Base-by-base conservation (phyloP, 208 protist species). In the Acanthamoeba castellanii region DNA sequence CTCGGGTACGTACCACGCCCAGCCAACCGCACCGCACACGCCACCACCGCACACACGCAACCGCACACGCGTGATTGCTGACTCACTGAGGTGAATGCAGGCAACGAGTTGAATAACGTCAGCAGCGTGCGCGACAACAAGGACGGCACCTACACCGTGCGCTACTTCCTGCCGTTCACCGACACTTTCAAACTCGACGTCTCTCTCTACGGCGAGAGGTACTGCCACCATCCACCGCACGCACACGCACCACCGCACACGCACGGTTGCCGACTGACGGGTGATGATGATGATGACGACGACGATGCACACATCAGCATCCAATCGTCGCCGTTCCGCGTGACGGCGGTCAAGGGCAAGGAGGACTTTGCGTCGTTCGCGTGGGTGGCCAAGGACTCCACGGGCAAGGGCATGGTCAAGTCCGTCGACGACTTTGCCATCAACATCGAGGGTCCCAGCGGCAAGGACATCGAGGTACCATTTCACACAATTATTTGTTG, bases 141-240 rank as follows among this genome's bases (percentile, higher is more conserved):
- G 1, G 95, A 97, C 37, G 96, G 96, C 95, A 97, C 96, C 18
- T 97, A 97, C 94, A 94, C 61, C 42, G 96, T 96, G 25, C 18
- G 37, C 2, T 97, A 97, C 42, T 94, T 84, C 52, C 96, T 95
- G 72, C 72, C 94, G 25, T 45, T 52, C 52, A 59, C 90, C 70
- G 66, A 72, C 37, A 45, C 78, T 1, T 94, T 93, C 96, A 13
- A 37, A 8, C 55, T 97, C 45, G 55, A 94, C 11, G 96, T 97
- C 45, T 89, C 81, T 5, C 72, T 97, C 57, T 70, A 95, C 34
- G 96, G 74, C n/a, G 70, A 81, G 20, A 70, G 57, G 50, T 82
- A 96, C 76, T 55, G 50, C 16, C 32, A 97, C n/a, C 84, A 64
- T 61, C 92, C 96, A 34, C 5, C 42, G 42, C 42, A 45, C 42